Evolutionary conservation across 169 alveolate species (phyloP).

Genomic region (Ophryocystis elektroscirrha): DNA sequence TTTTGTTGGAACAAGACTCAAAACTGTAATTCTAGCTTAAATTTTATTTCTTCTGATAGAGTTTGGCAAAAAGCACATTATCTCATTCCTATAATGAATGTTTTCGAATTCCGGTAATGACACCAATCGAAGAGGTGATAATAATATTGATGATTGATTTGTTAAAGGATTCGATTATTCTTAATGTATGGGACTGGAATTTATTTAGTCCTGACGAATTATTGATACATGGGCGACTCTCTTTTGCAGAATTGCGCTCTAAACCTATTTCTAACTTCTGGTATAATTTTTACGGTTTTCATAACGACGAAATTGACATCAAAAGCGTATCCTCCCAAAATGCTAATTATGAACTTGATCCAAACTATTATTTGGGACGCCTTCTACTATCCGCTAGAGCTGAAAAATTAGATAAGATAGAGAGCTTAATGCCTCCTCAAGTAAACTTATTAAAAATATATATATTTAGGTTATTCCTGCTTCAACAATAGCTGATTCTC

Average conservation of each 20-base stretch:
- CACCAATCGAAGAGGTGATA: conserved; percentile 60
- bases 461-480: conserved; percentile 10
- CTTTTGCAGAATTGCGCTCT: conserved; percentile 37
- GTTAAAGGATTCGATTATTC: conserved; percentile 50
- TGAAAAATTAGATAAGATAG: conserved; percentile 41
- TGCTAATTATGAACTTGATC: conserved; percentile 19
- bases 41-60: background rate
- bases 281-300: conserved; percentile 59
- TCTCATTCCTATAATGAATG: conserved; percentile 62
- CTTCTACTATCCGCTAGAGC: conserved; percentile 52
- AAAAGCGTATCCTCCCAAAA: conserved; percentile 14
- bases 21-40: conserved; percentile 26
- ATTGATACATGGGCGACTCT: conserved; percentile 19
- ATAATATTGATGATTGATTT: too few relatives aligned
- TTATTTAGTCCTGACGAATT: conserved; percentile 20
- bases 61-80: conserved; percentile 32
- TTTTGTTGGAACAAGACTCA: conserved; percentile 54
- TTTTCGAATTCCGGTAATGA: conserved; percentile 55
- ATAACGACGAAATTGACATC: conserved; percentile 24
- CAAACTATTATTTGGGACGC: conserved; percentile 50
- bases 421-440: conserved; percentile 52
- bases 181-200: conserved; percentile 58
- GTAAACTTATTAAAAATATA: conserved; percentile 16
- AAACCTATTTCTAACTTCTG: conserved; percentile 40
- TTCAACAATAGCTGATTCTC: background rate